Percentiles rank a stretch among this genome's conserved stretches.
Evolutionary conservation across 1,139 yeast species (phyloP).

Genomic region (Lodderomyces elongisporus): DNA sequence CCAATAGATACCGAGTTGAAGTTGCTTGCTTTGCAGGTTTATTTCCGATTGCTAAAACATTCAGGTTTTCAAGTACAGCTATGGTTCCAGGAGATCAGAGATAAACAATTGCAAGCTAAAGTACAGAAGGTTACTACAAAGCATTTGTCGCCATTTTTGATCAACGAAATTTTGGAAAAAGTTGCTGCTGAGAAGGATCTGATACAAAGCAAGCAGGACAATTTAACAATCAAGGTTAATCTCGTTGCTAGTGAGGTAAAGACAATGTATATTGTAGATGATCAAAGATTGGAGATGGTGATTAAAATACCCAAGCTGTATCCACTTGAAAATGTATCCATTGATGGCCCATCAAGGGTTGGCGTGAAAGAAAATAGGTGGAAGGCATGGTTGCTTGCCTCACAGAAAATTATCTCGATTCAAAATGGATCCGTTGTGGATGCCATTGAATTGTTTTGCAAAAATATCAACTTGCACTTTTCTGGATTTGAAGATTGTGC

Average conservation of each 20-base stretch:
- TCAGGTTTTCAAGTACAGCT: slow-evolving; percentile 64
- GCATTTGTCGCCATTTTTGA: slow-evolving; percentile 60
- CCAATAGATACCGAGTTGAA: slow-evolving; percentile 22
- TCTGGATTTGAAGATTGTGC: slow-evolving; percentile 96
- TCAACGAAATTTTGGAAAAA: slow-evolving; percentile 52
- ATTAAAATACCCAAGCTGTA: slow-evolving; percentile 38
- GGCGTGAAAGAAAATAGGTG: slow-evolving; percentile 92
- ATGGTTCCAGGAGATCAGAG: slow-evolving; percentile 67
- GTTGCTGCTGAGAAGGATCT: slow-evolving; percentile 39
- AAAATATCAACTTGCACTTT: slow-evolving; percentile 76
- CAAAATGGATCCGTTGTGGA: slow-evolving; percentile 78
- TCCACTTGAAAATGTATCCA: slow-evolving; percentile 36
- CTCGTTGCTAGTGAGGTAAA: slow-evolving; percentile 63
- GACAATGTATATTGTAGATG: slow-evolving; percentile 77
- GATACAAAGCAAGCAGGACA: slow-evolving; percentile 46
- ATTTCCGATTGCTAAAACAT: slow-evolving; percentile 51
- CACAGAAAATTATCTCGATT: slow-evolving; percentile 72
- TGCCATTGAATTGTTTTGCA: slow-evolving; percentile 75
- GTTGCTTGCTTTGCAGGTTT: slow-evolving; percentile 47
- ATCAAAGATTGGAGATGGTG: slow-evolving; percentile 77
- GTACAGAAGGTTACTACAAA: slow-evolving; percentile 61
- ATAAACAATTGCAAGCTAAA: slow-evolving; percentile 49
- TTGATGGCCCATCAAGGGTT: slow-evolving; percentile 72
- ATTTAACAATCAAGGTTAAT: slow-evolving; percentile 55
- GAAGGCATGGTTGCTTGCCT: slow-evolving; percentile 93